Base-by-base conservation (phyloP, 306 rosid genomes). In the Ziziphus jujuba region DNA sequence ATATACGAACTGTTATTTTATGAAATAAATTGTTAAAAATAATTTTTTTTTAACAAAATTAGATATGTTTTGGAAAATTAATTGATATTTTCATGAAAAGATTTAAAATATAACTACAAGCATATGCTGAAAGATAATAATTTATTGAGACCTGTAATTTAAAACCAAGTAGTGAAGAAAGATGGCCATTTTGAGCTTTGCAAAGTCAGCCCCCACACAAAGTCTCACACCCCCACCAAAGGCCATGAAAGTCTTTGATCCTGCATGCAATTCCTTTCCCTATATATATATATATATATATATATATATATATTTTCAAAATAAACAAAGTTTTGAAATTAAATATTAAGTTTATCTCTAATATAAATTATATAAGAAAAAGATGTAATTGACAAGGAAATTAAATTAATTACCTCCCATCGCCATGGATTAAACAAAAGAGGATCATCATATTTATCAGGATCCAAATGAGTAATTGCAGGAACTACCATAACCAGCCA, bases 131-230 rank as follows among this genome's bases (percentile, higher is more conserved):
- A 10, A 17, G 25, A 12, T 8, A 7, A 22, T 5, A 1, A 7
- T 4, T 24, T 24, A 2, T 25, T 45, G 6, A 36, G 43, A 69
- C 73, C 58, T 47, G 21, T 58, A 69, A 2, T 58, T 58, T 25
- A 49, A 24, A 16, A 47, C 65, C 47, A 69, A 58, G 31, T 59
- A 9, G 58, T 57, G 65, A 36, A 69, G 52, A 19, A 69, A 17
- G 16, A 69, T 12, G 20, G 73, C 49, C 36, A 20, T 14, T 33
- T 69, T 57, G 8, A 69, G 58, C 58, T 57, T 69, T 45, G 65
- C 65, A 58, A 44, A 69, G 49, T 58, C 65, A 5, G 73, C 65
- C 48, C 73, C 73, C 15, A 19, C 65, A 28, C 73, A 47, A 6
- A 57, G 48, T 47, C 65, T 58, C 43, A 14, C 28, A 13, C 73